A percentile compares a stretch with the other conserved stretches of the same genome.
Conservation (phyloP, 129 eudicot genomes). For the Lactuca saligna region DNA sequence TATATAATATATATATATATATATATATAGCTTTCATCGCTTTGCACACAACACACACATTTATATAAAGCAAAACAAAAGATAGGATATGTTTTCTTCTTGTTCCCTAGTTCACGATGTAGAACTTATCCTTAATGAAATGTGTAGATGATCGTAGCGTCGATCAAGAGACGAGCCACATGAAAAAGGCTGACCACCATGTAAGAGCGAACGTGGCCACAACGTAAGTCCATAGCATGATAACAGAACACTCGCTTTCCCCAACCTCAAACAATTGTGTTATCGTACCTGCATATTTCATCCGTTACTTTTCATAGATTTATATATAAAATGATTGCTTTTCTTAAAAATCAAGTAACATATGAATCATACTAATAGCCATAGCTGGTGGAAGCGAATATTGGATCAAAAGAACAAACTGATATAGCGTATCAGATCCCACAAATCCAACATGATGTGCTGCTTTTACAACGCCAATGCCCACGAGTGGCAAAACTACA, state of each 20-base stretch:
- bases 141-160: not conserved
- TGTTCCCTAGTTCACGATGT: not conserved
- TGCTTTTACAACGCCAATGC: conserved; percentile 47
- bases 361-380: conserved; percentile 50
- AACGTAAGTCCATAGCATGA: conserved; percentile 53
- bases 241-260: conserved; percentile 60
- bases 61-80: too few species aligned
- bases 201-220: conserved; percentile 49
- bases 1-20: too few species aligned
- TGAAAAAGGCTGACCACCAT: conserved; percentile 52
- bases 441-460: conserved; percentile 54
- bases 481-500: conserved; percentile 48
- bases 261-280: conserved; percentile 60
- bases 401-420: conserved; percentile 67
- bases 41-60: not conserved
- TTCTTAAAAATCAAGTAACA: not conserved
- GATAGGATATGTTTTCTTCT: not conserved
- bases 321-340: not conserved
- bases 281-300: conserved; percentile 51
- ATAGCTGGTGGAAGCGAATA: conserved; percentile 73
- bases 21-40: not conserved
- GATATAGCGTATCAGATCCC: conserved; percentile 55
- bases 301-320: not conserved
- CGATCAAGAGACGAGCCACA: conserved; percentile 48
- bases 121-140: not conserved